Percentiles rank a stretch among this genome's conserved stretches.
phyloP scores from a whole-genome alignment of 2,329 filamentous ascomycete genomes.

The Colletotrichum sp. region DNA sequence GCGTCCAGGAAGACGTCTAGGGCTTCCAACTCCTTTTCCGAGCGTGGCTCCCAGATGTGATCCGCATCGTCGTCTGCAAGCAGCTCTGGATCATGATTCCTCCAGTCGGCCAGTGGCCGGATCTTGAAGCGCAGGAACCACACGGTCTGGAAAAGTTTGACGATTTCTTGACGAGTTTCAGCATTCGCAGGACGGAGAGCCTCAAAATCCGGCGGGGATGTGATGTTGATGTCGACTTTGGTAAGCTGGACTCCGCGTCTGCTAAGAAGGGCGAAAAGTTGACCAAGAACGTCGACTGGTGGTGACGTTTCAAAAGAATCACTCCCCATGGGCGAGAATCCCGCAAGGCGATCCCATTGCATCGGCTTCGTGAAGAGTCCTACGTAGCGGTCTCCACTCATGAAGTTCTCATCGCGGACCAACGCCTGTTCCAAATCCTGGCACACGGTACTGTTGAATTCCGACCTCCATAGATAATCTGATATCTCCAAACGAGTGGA shows the following conservation, averaged over 20 bases:
- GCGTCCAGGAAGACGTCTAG: background rate
- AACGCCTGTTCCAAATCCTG: rapidly evolving
- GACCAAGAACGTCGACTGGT: rapidly evolving
- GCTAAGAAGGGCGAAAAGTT: rapidly evolving
- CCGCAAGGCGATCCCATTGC: background rate
- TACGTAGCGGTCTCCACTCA: rapidly evolving
- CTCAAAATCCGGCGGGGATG: rapidly evolving
- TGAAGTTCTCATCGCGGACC: rapidly evolving
- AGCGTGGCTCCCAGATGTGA: background rate
- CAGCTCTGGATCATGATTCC: rapidly evolving
- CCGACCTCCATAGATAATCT: rapidly evolving
- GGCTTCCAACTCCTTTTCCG: background rate
- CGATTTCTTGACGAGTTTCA: rapidly evolving
- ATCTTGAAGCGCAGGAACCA: background rate
- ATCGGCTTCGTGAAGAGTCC: background rate
- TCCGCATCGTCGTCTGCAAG: background rate
- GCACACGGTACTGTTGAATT: rapidly evolving
- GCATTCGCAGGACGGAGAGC: rapidly evolving
- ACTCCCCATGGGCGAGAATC: rapidly evolving
- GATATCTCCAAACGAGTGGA: background rate
- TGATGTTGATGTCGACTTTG: background rate
- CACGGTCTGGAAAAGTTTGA: rapidly evolving
- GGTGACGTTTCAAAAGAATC: background rate
- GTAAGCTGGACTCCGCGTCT: background rate
- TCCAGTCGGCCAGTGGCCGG: rapidly evolving